Conservation (phyloP, 176 grass and related monocot genomes). For the Paspalum vaginatum region DNA sequence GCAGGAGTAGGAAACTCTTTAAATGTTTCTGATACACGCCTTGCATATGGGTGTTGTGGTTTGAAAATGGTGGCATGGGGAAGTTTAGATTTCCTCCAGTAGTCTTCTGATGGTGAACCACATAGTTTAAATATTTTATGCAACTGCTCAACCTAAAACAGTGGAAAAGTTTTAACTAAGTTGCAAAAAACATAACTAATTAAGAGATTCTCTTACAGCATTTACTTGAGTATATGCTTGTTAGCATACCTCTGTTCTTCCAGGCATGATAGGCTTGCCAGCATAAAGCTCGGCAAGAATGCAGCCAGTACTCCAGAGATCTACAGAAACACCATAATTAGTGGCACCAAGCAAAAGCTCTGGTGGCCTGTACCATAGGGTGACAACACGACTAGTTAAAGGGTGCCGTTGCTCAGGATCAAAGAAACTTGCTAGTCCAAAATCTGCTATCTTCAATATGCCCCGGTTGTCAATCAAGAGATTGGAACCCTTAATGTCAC, state of each 20-base stretch:
- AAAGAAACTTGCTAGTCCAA: conserved; percentile 97
- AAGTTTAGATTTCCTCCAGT: conserved; percentile 95
- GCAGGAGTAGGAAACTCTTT: conserved; percentile 89
- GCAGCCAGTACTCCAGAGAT: conserved; percentile 98
- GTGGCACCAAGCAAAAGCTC: conserved; percentile 97
- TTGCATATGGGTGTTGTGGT: conserved; percentile 84
- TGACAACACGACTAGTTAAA: conserved; percentile 98
- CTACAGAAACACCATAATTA: conserved; percentile 93
- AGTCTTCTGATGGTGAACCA: conserved; percentile 93
- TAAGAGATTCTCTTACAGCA: background rate
- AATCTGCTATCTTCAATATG: conserved; percentile 97
- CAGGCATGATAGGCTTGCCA: conserved; percentile 99
- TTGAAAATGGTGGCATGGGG: conserved; percentile 99
- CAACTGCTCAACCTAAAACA: conserved; percentile 93
- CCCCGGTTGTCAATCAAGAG: conserved; percentile 94
- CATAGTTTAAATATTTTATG: conserved; percentile 99
- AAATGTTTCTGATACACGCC: conserved; percentile 84
- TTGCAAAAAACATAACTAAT: background rate
- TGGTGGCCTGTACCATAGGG: conserved; percentile 96
- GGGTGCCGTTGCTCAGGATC: conserved; percentile 84
- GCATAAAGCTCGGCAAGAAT: conserved; percentile 98
- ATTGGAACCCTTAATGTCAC: conserved; percentile 99
- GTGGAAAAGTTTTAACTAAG: conserved; percentile 30
- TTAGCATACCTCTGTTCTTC: conserved; percentile 85
- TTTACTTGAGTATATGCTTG: conserved; percentile 26